Evolutionary conservation across 2,329 filamentous ascomycete species (phyloP).

Genomic region (Monosporascus sp.): DNA sequence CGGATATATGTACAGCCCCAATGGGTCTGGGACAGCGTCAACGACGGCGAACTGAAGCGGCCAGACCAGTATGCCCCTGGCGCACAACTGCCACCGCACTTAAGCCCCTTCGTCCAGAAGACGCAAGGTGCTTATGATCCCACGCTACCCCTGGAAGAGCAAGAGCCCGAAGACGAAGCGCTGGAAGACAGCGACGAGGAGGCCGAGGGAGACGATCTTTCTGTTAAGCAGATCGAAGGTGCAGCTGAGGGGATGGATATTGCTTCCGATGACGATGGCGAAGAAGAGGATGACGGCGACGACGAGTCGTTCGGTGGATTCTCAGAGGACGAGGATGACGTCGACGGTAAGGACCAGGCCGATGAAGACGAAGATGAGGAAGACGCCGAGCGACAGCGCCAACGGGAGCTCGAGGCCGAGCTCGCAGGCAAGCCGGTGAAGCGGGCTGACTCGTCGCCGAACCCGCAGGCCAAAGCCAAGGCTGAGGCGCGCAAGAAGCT

Average conservation of each 20-base stretch:
- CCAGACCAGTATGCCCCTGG: slow-evolving; percentile 87
- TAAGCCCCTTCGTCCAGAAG: slow-evolving; percentile 91
- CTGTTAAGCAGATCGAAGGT: slow-evolving; percentile 35
- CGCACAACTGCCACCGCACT: slow-evolving; percentile 82
- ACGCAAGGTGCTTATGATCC: slow-evolving; percentile 89
- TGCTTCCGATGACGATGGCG: slow-evolving; percentile 41
- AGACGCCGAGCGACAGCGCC: slow-evolving; percentile 65
- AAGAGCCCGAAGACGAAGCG: slow-evolving; percentile 82
- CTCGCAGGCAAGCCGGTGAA: slow-evolving; percentile 63
- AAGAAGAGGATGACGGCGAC: slow-evolving; percentile 38
- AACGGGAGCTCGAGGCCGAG: slow-evolving; percentile 90
- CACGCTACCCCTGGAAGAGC: slow-evolving; percentile 75
- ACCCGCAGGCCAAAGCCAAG: slow-evolving; percentile 57
- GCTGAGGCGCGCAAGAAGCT: slow-evolving; percentile 66
- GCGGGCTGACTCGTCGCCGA: slow-evolving; percentile 35
- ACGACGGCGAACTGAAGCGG: slow-evolving; percentile 82
- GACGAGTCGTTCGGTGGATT: slow-evolving; percentile 44
- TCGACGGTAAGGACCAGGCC: slow-evolving; percentile 30
- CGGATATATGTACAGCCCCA: slow-evolving; percentile 92
- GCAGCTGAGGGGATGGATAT: slow-evolving; percentile 46
- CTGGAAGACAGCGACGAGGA: slow-evolving; percentile 60
- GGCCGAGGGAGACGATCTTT: slow-evolving; percentile 39
- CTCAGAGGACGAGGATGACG: slow-evolving; percentile 43
- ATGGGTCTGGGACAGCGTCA: slow-evolving; percentile 97
- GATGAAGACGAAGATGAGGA: slow-evolving; percentile 40